Evolutionary conservation across 495 filamentous ascomycete genomes (phyloP).

Genomic region (Aspergillus nanangensis): DNA sequence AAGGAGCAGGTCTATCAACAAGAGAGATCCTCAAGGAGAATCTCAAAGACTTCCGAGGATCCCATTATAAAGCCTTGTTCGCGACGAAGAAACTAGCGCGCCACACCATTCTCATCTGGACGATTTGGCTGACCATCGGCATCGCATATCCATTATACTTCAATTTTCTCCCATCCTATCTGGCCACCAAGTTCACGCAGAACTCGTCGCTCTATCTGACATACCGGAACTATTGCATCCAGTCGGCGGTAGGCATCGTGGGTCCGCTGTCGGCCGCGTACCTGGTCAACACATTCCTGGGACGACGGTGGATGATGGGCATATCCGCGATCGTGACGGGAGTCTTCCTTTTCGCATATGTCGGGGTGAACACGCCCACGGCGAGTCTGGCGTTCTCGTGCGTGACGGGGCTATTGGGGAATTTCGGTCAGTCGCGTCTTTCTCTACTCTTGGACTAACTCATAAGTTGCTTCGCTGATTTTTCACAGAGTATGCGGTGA

Average conservation of each 20-base stretch:
- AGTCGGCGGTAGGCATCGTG: slow-evolving; percentile 24
- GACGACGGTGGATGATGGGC: slow-evolving; percentile 31
- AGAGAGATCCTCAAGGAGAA: slow-evolving; percentile 24
- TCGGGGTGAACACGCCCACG: slow-evolving; percentile 18
- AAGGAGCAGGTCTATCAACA: slow-evolving; percentile 8
- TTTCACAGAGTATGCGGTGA: slow-evolving; percentile 38
- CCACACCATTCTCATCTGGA: slow-evolving; percentile 24
- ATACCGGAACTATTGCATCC: slow-evolving; percentile 32
- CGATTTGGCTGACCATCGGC: slow-evolving; percentile 28
- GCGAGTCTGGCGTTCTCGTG: slow-evolving; percentile 26
- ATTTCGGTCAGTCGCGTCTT: slow-evolving; percentile 21
- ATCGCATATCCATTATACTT: slow-evolving; percentile 33
- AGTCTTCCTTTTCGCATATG: slow-evolving; percentile 31
- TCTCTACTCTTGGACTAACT: not conserved
- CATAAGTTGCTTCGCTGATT: not conserved
- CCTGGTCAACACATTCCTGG: slow-evolving; percentile 23
- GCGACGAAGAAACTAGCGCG: slow-evolving; percentile 16
- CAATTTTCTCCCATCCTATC: slow-evolving; percentile 30
- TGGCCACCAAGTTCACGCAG: slow-evolving; percentile 23
- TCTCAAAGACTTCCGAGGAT: slow-evolving; percentile 23
- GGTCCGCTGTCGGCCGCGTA: slow-evolving; percentile 25
- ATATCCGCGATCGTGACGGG: slow-evolving; percentile 26
- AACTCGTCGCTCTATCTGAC: slow-evolving; percentile 22
- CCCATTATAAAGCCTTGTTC: slow-evolving; percentile 24
- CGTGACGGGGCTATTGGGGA: slow-evolving; percentile 22